Percentiles rank a stretch among this genome's conserved stretches.
phyloP scores from a whole-genome alignment of 2,329 filamentous ascomycete genomes.

The Ilyonectria mors-panacis region DNA sequence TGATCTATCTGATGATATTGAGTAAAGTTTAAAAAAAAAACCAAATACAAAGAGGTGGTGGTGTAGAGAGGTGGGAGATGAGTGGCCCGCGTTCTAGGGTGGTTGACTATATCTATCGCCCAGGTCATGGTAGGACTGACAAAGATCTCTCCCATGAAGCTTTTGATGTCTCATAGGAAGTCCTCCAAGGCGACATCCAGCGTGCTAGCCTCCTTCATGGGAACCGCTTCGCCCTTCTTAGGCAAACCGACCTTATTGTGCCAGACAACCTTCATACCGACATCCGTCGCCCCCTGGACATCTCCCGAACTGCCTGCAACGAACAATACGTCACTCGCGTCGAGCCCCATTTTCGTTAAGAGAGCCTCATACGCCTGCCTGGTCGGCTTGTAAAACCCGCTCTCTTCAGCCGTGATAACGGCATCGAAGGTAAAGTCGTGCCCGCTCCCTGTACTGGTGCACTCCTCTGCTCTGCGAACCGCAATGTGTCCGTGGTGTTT shows the following conservation, averaged over 20 bases:
- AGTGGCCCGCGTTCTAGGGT: no score
- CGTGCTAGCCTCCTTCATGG: slow-evolving; percentile 5
- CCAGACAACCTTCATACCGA: slow-evolving; percentile 58
- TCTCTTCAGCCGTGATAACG: slow-evolving; percentile 57
- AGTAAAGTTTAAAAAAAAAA: no score
- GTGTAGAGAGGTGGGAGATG: no score
- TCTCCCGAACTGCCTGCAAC: slow-evolving; percentile 59
- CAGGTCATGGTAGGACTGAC: no score
- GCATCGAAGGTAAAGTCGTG: slow-evolving; percentile 48
- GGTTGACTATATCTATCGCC: no score
- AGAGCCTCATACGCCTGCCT: slow-evolving; percentile 52
- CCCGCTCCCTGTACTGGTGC: no score
- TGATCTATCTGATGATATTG: no score
- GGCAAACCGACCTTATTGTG: slow-evolving; percentile 53
- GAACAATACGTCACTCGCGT: slow-evolving; percentile 50
- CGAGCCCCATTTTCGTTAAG: slow-evolving; percentile 47
- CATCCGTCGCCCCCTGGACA: slow-evolving; percentile 54
- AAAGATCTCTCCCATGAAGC: no score
- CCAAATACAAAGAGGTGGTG: no score
- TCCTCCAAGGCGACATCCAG: background rate
- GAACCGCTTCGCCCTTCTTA: slow-evolving; percentile 43
- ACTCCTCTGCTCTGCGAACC: slow-evolving; percentile 26
- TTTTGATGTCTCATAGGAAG: background rate
- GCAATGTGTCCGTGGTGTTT: slow-evolving; percentile 49
- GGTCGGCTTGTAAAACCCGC: slow-evolving; percentile 57